phyloP scores from a whole-genome alignment of 2,329 filamentous ascomycete genomes.

The Paraphaeosphaeria sporulosa region DNA sequence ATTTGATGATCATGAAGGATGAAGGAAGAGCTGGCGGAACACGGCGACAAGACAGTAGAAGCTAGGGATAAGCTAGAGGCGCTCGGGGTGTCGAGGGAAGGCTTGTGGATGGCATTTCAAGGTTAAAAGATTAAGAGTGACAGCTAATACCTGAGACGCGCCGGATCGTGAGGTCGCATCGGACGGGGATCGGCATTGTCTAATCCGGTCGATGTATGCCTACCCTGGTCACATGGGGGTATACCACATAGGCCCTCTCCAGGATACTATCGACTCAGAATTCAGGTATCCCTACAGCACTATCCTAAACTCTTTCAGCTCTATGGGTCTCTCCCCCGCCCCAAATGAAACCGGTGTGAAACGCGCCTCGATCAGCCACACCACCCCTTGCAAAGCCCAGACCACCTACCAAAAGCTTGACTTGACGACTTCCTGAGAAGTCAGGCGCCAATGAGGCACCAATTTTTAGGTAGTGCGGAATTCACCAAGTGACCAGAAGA shows the following conservation, averaged over 20 bases:
- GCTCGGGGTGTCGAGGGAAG: neutral
- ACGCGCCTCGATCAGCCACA: neutral
- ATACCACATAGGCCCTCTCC: neutral
- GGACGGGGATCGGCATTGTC: no score
- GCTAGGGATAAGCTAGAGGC: neutral
- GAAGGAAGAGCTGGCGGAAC: neutral
- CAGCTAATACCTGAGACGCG: no score
- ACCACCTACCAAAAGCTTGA: constrained; percentile 13
- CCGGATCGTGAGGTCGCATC: no score
- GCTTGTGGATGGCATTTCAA: no score
- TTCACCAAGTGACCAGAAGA: neutral
- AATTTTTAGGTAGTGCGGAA: neutral
- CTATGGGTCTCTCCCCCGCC: neutral
- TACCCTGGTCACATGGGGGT: no score
- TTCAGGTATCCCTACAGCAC: neutral
- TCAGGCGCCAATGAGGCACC: constrained; percentile 11
- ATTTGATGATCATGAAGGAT: neutral
- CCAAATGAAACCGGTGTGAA: constrained; percentile 15
- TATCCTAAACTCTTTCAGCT: neutral
- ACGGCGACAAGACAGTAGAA: neutral
- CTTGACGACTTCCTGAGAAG: constrained; percentile 12
- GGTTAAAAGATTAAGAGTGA: no score
- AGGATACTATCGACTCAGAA: neutral
- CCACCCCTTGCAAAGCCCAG: constrained; percentile 1
- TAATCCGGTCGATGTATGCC: no score